Evolutionary conservation across 805 yeast species (phyloP).

Genomic region (Clavispora asparagi): DNA sequence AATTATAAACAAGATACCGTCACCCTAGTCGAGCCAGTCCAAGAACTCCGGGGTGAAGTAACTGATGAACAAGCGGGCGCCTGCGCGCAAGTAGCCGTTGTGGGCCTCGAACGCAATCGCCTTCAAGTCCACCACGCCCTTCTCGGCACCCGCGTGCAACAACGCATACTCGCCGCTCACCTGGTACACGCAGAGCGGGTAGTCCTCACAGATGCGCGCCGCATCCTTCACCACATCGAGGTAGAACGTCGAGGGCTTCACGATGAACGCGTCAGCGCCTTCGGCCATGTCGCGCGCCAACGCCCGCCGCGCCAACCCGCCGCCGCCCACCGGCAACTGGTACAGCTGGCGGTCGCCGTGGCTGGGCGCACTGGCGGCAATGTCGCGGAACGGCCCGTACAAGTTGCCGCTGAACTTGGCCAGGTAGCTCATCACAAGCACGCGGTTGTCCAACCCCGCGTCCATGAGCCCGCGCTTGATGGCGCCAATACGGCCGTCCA

Average conservation of each 20-base stretch:
- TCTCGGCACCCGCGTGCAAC: constrained; percentile 97
- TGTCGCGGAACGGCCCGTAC: constrained; percentile 97
- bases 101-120: constrained; percentile 82
- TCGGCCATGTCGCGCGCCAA: constrained; percentile 78
- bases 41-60: constrained; percentile 94
- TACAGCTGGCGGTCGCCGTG: constrained; percentile 89
- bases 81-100: constrained; percentile 89
- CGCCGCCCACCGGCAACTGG: constrained; percentile 89
- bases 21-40: constrained; percentile 76
- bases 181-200: constrained; percentile 92
- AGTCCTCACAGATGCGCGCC: constrained; percentile 68
- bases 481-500: constrained; percentile 88
- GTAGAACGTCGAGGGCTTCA: constrained; percentile 94
- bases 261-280: constrained; percentile 94
- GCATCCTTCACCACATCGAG: constrained; percentile 90
- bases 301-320: constrained; percentile 93
- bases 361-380: constrained; percentile 88
- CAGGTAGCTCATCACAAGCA: constrained; percentile 87
- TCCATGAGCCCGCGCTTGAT: constrained; percentile 81
- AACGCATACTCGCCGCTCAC: constrained; percentile 97
- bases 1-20: too few relatives aligned
- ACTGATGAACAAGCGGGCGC: constrained; percentile 85
- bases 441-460: constrained; percentile 78
- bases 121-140: constrained; percentile 84
- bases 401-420: constrained; percentile 90